Percentiles rank a stretch among this genome's conserved stretches.
Evolutionary conservation across 2,329 filamentous ascomycete genomes (phyloP).

Genomic region (Neopestalotiopsis rosae): DNA sequence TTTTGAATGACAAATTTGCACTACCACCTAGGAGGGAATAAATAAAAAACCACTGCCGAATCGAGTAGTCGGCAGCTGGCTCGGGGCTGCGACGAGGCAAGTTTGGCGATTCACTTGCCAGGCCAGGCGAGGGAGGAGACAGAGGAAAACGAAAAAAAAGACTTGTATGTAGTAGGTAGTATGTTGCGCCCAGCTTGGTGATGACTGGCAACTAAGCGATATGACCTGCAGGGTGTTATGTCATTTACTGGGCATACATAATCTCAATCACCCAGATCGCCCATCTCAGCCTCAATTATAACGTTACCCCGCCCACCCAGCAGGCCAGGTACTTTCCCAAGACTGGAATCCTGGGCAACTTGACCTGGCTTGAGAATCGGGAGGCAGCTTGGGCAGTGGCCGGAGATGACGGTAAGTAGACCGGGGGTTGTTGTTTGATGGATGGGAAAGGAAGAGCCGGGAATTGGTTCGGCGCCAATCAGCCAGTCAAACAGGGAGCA

Average conservation of each 20-base stretch:
- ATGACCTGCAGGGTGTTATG: background rate
- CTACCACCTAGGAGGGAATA: background rate
- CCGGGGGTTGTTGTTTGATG: background rate
- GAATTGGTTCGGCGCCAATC: background rate
- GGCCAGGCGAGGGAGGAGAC: background rate
- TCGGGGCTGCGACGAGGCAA: background rate
- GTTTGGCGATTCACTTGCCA: background rate
- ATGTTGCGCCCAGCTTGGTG: background rate
- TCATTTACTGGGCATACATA: slow-evolving; percentile 7
- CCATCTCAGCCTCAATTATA: slow-evolving; percentile 3
- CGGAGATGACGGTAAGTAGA: background rate
- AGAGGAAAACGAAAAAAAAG: background rate
- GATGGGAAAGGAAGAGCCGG: background rate
- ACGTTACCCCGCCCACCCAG: slow-evolving; percentile 11
- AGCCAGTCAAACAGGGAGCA: background rate
- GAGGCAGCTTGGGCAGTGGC: background rate
- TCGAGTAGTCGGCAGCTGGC: background rate
- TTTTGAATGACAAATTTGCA: background rate
- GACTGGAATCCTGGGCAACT: background rate
- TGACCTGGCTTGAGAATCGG: background rate
- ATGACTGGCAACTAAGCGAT: background rate
- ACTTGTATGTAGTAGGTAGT: background rate
- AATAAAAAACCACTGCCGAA: background rate
- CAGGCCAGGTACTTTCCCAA: background rate
- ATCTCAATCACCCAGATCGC: background rate